Base-by-base conservation (phyloP, 208 protist genomes). In the Trypanosoma melophagium region DNA sequence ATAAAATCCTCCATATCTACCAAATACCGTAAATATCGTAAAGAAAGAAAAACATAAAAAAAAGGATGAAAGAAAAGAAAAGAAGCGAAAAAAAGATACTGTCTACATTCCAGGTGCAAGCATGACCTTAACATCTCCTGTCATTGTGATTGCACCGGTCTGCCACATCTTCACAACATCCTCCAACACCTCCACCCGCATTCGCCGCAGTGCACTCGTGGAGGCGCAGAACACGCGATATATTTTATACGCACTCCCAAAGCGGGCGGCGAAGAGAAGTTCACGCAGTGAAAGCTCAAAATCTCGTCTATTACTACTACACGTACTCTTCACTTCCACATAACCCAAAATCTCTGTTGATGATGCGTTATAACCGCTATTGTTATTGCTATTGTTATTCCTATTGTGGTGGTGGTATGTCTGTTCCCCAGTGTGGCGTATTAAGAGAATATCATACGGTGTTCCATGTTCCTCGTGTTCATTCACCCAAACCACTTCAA, bases 271-370 rank as follows among this genome's bases (percentile, higher is more conserved):
- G n/a, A 88, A 83, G 16, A 96, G 65, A 12, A 96, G 60, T 76
- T 96, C 90, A 8, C 83, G 64, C 35, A 91, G 57, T 12, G 86
- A 93, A 55, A 96, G 65, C 66, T 96, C 87, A 79, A 96, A 96
- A 56, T 91, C 86, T 1, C 65, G 62, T 0, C 87, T 77, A 9
- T 67, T 68, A 0, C 60, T 52, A 17, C 80, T 85, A 44, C 75
- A 81, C 2, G 90, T 96, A 21, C 79, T 88, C 74, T 96, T 96
- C 38, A 96, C 90, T 64, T 96, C 90, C 24, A 92, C 66, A 47
- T 84, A 93, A 12, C 51, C 58, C 17, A 96, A 22, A 9, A 96
- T 77, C 8, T 87, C 74, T 59, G 51, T 44, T 8, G 17, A 40
- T 25, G 4, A 41, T 19, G 13, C 12, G 28, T 10, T n/a, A 7